These are phyloP conservation scores for Colletotrichum coccodes DNA, from an alignment of 2,329 filamentous ascomycete species.

Conservation along the genomic window DNA sequence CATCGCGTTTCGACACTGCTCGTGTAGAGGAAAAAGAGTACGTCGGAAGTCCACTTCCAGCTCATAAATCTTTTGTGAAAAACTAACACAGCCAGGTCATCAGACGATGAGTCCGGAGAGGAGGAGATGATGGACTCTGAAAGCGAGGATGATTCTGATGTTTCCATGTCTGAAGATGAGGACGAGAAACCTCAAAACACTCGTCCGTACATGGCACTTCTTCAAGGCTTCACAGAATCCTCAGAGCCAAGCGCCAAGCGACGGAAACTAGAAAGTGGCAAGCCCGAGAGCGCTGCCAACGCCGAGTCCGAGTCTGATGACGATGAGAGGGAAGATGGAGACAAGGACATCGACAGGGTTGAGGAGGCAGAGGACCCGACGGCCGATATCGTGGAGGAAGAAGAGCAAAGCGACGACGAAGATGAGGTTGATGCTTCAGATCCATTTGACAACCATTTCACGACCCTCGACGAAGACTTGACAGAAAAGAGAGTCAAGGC, in stretches of 20 bases:
- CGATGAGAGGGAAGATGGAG: conserved; percentile 38
- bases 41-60: conserved; percentile 16
- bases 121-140: conserved; percentile 40
- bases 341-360: conserved; percentile 38
- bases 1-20: conserved; percentile 41
- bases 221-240: conserved; percentile 65
- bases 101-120: conserved; percentile 41
- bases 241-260: conserved; percentile 61
- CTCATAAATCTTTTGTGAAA: neutral
- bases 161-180: conserved; percentile 52
- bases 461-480: conserved; percentile 70
- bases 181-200: conserved; percentile 47
- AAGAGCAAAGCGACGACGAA: conserved; percentile 36
- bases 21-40: conserved; percentile 57
- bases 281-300: conserved; percentile 34
- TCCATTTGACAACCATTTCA: conserved; percentile 86
- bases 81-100: conserved; percentile 23
- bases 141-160: conserved; percentile 50
- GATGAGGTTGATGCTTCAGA: conserved; percentile 63
- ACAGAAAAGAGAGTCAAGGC: conserved; percentile 64
- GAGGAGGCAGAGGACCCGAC: conserved; percentile 33
- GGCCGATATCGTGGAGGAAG: conserved; percentile 37
- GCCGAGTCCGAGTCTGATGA: conserved; percentile 30
- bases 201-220: conserved; percentile 66
- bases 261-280: conserved; percentile 61